Base-by-base conservation (phyloP, 768 basidiomycete genomes). In the Amanita rimosa region DNA sequence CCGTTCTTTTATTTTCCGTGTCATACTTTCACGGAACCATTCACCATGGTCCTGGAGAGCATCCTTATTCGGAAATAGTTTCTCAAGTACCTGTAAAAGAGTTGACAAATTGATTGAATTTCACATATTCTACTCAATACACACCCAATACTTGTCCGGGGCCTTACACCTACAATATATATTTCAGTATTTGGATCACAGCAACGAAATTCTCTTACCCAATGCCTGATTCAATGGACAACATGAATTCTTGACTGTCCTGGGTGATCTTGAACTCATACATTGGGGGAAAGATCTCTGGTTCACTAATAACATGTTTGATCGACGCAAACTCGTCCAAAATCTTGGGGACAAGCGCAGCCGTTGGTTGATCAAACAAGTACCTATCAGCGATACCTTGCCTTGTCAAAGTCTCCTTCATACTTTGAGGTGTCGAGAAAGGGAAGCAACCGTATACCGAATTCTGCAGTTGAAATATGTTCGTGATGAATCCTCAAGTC, bases 361-460 rank as follows among this genome's bases (percentile, higher is more conserved):
- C 21, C 2, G 55, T 49, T 4, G 75, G 75, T 3, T 65, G 65
- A n/a, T 60, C 61, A 54, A 72, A 75, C 7, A 58, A 62, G 52
- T 76, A 77, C 46, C 66, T 62, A 21, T 57, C 57, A 4, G 58
- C 61, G 17, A 70, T 53, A 1, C 64, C 67, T 45, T 70, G 73
- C 22, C 60, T 59, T 1, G 66, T 66, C 19, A 78, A 59, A 21
- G 60, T 64, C 6, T 64, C 54, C 48, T 65, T 58, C 67, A 70
- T 66, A 45, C 64, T 60, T 16, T 54, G 51, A 13, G 83, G 83
- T 0, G 75, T 75, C 63, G 79, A 66, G 70, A 85, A 79, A 9
- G 85, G 83, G 70, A 83, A 87, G 53, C 74, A 67, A 1, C 69
- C 75, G 56, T 84, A 82, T 13, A 69, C 61, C 10, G 74, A 78